phyloP scores from a whole-genome alignment of 768 basidiomycete genomes.

The Stropharia rugosoannulata region DNA sequence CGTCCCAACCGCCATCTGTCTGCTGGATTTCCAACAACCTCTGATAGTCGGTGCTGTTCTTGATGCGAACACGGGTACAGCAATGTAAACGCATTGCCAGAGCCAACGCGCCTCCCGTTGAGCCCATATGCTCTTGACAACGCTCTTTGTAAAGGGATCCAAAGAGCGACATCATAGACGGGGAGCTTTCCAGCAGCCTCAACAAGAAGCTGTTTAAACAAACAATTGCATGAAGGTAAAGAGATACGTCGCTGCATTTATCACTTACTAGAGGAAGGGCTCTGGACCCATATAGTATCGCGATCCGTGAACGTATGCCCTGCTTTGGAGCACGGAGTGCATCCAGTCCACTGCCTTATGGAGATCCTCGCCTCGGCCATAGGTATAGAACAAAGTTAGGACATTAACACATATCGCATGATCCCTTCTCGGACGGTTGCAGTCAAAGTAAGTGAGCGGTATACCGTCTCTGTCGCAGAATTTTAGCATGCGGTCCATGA shows the following conservation, averaged over 20 bases:
- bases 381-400: too few species aligned
- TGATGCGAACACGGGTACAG: slow-evolving; percentile 24
- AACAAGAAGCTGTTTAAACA: neutral
- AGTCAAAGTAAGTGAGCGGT: too few species aligned
- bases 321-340: too few species aligned
- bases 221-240: too few species aligned
- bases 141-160: slow-evolving; percentile 27
- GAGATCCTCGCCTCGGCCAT: too few species aligned
- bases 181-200: neutral
- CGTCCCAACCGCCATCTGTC: slow-evolving; percentile 39
- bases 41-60: slow-evolving; percentile 27
- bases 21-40: slow-evolving; percentile 30
- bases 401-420: too few species aligned
- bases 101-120: slow-evolving; percentile 33
- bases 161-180: slow-evolving; percentile 19
- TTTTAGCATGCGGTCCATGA: too few species aligned
- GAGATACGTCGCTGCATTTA: too few species aligned
- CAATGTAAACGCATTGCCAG: slow-evolving; percentile 40
- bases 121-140: slow-evolving; percentile 35
- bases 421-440: too few species aligned
- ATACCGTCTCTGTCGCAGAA: too few species aligned
- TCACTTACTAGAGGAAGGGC: slow-evolving; percentile 27
- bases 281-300: slow-evolving; percentile 8
- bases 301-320: too few species aligned
- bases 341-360: too few species aligned